Percentiles rank a stretch among this genome's conserved stretches.
These are phyloP conservation scores for Penicillium sp. DNA, from an alignment of 2,329 filamentous ascomycete species.

Conservation along the genomic window DNA sequence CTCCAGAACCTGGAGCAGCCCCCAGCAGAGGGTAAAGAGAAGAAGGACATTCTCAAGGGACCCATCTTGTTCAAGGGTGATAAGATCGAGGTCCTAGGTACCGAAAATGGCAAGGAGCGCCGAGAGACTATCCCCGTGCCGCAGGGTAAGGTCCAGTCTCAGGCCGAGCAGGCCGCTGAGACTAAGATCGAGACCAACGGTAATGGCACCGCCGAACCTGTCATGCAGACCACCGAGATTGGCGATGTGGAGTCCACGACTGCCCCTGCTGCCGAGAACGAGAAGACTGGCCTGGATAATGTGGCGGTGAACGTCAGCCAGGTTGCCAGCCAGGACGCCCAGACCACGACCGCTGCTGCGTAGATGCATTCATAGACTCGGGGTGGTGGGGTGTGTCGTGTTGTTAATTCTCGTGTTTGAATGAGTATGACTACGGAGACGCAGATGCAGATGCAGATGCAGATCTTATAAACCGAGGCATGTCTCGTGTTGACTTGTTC, in stretches of 20 bases:
- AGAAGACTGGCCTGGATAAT: conserved; percentile 20
- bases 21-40: conserved; percentile 33
- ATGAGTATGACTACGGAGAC: background rate
- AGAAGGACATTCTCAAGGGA: conserved; percentile 42
- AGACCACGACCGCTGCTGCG: conserved; percentile 21
- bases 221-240: conserved; percentile 2
- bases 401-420: background rate
- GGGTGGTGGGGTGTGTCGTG: background rate
- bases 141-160: conserved; percentile 1
- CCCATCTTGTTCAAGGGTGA: conserved; percentile 45
- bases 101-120: conserved; percentile 42
- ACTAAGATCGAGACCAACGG: background rate
- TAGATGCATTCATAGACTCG: conserved; percentile 13
- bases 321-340: conserved; percentile 17
- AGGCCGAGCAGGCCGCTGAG: background rate
- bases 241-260: conserved; percentile 7
- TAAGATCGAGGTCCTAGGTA: conserved; percentile 42
- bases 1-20: conserved; percentile 40
- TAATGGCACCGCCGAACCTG: conserved; percentile 4
- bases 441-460: conserved; percentile 1
- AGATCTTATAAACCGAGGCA: conserved; percentile 13
- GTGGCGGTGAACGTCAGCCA: conserved; percentile 18
- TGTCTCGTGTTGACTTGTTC: background rate
- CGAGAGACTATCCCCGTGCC: conserved; percentile 37
- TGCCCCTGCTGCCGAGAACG: conserved; percentile 13